Conservation (phyloP, 352 stramenopile genomes). For the Phytophthora pini region DNA sequence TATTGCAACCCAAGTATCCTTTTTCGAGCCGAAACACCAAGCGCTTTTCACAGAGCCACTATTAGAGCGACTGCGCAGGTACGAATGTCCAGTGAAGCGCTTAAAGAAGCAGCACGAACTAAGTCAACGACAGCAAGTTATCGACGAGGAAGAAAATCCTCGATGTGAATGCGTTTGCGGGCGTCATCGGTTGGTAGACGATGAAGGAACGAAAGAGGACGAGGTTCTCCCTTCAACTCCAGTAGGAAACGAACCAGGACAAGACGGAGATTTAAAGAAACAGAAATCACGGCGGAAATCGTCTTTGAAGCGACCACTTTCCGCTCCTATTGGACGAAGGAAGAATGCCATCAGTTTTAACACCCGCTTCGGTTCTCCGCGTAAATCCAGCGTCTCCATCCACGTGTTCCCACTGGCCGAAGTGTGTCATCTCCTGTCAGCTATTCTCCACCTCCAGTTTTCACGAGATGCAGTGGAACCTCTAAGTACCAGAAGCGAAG, state of each 20-base stretch:
- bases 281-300: constrained; percentile 39
- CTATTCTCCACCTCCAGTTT: constrained; percentile 72
- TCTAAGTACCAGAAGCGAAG: constrained; percentile 3
- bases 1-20: constrained; percentile 52
- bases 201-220: constrained; percentile 27
- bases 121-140: constrained; percentile 30
- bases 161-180: constrained; percentile 60
- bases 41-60: constrained; percentile 29
- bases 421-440: constrained; percentile 65
- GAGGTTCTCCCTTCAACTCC: neutral
- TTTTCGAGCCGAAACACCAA: constrained; percentile 32
- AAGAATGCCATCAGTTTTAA: constrained; percentile 62
- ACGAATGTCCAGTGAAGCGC: constrained; percentile 52
- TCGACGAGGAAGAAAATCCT: constrained; percentile 9
- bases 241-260: constrained; percentile 8
- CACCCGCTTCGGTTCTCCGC: constrained; percentile 32
- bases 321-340: constrained; percentile 31
- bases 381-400: constrained; percentile 41
- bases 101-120: constrained; percentile 54
- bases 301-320: constrained; percentile 38
- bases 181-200: constrained; percentile 44
- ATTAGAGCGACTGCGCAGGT: constrained; percentile 38
- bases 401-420: constrained; percentile 64
- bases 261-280: constrained; percentile 20
- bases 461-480: constrained; percentile 48